phyloP scores from a whole-genome alignment of 441 rosid genomes.

The Croton setiger region DNA sequence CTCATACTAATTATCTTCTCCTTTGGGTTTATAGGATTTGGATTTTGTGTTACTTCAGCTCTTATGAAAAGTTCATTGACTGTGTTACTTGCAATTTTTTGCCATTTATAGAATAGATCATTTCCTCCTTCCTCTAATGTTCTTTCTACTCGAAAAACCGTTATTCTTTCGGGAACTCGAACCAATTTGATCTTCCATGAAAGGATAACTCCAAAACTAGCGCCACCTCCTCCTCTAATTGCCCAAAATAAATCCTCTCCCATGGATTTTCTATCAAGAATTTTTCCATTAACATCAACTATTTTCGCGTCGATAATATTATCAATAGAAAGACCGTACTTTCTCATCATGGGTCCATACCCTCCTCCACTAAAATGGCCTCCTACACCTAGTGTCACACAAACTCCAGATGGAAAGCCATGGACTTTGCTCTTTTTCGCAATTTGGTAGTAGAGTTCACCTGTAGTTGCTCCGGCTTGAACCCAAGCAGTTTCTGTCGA shows the following conservation, averaged over 20 bases:
- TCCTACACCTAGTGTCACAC: conserved; percentile 55
- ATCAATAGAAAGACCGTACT: conserved; percentile 48
- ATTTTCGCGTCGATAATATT: conserved; percentile 30
- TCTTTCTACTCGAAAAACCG: background rate
- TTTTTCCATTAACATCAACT: background rate
- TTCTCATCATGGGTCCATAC: conserved; percentile 50
- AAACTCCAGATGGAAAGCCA: conserved; percentile 61
- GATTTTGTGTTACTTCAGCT: background rate
- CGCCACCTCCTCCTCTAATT: background rate
- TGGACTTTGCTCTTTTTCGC: conserved; percentile 41
- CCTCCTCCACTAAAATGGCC: conserved; percentile 65
- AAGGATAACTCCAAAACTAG: background rate
- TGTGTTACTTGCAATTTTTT: background rate
- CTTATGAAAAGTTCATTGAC: background rate
- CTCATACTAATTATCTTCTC: background rate
- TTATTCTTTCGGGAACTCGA: background rate
- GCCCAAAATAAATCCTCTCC: too few relatives aligned
- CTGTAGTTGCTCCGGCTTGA: conserved; percentile 55
- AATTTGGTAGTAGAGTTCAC: conserved; percentile 50
- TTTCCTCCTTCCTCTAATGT: background rate
- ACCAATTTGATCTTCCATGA: conserved; percentile 3
- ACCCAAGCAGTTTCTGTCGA: conserved; percentile 44
- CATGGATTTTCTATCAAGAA: background rate
- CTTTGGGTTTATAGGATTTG: background rate
- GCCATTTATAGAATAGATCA: background rate